Base-by-base conservation (phyloP, 2,329 filamentous ascomycete genomes). In the Cytospora chrysosperma region DNA sequence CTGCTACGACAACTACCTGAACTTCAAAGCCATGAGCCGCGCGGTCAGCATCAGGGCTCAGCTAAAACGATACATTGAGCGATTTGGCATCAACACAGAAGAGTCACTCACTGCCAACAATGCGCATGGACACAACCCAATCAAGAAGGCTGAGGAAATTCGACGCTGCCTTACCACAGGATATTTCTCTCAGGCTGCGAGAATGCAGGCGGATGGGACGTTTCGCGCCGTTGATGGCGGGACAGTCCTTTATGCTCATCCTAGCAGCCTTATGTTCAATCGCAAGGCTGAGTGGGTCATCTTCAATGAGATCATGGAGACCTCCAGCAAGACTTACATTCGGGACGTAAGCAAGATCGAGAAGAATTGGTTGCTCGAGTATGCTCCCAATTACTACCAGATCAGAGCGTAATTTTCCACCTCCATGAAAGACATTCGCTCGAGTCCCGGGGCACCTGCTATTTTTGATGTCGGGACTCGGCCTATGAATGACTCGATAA, bases 201-300 rank as follows among this genome's bases (percentile, higher is more conserved):
- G 88, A 72, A 97, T 98, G 93, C 92, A 96, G 75, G 84, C 91
- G 0, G 94, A 98, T 78, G 95, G 95, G 17, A 93, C 87, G 5
- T 97, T 97, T 74, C 87, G 85, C 69, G 94, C 92, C 57, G 88
- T 97, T n/a, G 88, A 88, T 65, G 92, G 92, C 32, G 87, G 87
- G 47, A 89, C 89, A 57, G 85, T 87, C 5, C 80, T 98, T 59
- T 85, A 96, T 78, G 92, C 93, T 26, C 95, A 99, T 76, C 95
- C 95, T 0, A 96, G 87, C 72, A 96, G 91, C 47, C 78, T 98
- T 69, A 92, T 98, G 87, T 98, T 98, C 80, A 96, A 97, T 75
- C 88, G 93, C 62, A 97, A 96, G 79, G 92, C 92, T 13, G 93
- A 97, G 68, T 98, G 94, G 93, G 93, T 98, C 12, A 85, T 99